These are phyloP conservation scores for Calonectria henricotiae DNA, from an alignment of 2,329 filamentous ascomycete species.

Conservation along the genomic window DNA sequence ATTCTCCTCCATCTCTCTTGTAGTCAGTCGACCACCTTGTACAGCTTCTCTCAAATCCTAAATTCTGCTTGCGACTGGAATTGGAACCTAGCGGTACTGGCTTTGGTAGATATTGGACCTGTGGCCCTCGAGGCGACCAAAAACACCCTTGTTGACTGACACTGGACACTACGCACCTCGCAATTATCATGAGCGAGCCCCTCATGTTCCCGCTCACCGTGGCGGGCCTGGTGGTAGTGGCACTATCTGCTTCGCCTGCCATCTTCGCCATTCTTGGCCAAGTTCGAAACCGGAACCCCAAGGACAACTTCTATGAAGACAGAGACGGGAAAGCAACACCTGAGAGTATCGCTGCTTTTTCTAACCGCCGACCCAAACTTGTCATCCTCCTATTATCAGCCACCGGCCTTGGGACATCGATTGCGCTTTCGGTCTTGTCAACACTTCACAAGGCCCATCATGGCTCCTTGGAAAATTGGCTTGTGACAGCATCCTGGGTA, in stretches of 20 bases:
- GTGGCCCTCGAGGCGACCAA: neutral
- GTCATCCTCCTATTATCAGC: slow-evolving; percentile 70
- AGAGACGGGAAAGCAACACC: slow-evolving; percentile 79
- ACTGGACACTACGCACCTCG: neutral
- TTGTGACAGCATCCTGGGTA: slow-evolving; percentile 76
- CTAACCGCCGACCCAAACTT: slow-evolving; percentile 72
- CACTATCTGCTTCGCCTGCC: slow-evolving; percentile 60
- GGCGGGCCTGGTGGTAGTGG: slow-evolving; percentile 57
- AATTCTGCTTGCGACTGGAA: neutral
- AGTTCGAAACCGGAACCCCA: slow-evolving; percentile 56
- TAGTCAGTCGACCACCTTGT: neutral
- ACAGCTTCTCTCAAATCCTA: neutral
- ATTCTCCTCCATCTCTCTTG: neutral
- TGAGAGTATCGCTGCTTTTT: slow-evolving; percentile 76
- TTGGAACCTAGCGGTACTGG: neutral
- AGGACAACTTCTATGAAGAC: slow-evolving; percentile 75
- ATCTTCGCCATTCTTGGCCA: slow-evolving; percentile 57
- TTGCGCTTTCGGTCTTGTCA: slow-evolving; percentile 71
- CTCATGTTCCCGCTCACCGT: slow-evolving; percentile 53
- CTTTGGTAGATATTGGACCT: neutral
- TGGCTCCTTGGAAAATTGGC: slow-evolving; percentile 71
- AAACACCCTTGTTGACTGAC: neutral
- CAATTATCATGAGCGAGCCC: slow-evolving; percentile 42
- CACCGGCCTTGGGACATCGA: slow-evolving; percentile 70
- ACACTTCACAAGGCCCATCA: slow-evolving; percentile 59